Evolutionary conservation across 345 rosid genomes (phyloP).

Genomic region (Theobroma cacao): DNA sequence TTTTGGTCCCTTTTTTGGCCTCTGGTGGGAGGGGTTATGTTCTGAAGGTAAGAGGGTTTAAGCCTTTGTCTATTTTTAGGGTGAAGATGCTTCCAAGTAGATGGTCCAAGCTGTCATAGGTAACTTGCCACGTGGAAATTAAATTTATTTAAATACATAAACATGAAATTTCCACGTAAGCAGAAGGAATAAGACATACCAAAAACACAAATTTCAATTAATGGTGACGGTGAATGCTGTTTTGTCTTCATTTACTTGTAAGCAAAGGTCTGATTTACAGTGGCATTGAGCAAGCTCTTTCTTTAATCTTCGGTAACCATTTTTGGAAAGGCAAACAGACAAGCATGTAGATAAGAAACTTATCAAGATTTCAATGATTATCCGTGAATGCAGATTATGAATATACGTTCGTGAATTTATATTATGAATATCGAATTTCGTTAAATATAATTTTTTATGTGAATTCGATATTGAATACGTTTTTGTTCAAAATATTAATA

Average conservation of each 20-base stretch:
- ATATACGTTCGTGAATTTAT: no score
- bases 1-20: neutral
- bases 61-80: neutral
- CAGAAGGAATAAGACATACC: no score
- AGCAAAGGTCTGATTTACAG: neutral
- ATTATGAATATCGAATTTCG: no score
- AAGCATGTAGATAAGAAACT: neutral
- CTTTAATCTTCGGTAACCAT: conserved; percentile 13
- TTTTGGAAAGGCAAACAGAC: neutral
- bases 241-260: conserved; percentile 4
- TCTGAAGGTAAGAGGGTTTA: neutral
- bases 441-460: no score
- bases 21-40: neutral
- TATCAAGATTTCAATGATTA: neutral
- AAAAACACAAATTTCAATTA: no score
- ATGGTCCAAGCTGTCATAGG: neutral
- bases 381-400: no score
- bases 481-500: no score
- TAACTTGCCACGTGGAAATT: neutral
- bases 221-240: no score
- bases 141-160: neutral
- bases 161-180: neutral
- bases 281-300: neutral
- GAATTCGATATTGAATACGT: no score
- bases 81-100: neutral